phyloP scores from a whole-genome alignment of 495 filamentous ascomycete genomes.

The Paragyromitra xinjiangensis region DNA sequence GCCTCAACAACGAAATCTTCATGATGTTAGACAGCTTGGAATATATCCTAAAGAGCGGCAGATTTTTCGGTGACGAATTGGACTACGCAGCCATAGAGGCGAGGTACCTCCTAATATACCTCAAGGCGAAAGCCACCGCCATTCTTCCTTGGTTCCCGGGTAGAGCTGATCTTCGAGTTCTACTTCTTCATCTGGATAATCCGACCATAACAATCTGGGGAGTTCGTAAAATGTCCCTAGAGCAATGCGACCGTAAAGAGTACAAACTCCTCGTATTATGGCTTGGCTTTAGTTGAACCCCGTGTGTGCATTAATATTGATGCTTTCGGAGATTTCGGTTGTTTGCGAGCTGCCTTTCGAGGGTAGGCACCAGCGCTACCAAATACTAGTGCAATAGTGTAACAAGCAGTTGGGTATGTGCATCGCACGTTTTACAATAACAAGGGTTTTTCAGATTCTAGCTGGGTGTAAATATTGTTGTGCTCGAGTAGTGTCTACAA shows the following conservation, averaged over 20 bases:
- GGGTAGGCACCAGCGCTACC: slow-evolving; percentile 3
- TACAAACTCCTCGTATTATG: neutral
- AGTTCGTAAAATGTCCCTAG: neutral
- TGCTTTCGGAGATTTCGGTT: neutral
- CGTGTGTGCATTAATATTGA: neutral
- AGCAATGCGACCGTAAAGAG: neutral
- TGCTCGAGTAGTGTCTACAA: no score
- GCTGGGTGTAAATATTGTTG: no score
- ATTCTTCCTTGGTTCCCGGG: neutral
- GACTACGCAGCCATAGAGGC: neutral
- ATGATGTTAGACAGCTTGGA: slow-evolving; percentile 11
- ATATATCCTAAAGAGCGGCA: neutral
- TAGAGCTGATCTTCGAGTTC: neutral
- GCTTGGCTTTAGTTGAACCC: neutral
- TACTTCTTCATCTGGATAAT: neutral
- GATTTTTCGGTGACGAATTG: neutral
- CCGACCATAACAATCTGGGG: neutral
- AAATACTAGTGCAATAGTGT: neutral
- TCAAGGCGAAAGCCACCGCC: no score
- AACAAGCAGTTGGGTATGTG: neutral
- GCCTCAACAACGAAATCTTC: slow-evolving; percentile 17
- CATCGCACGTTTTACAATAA: neutral
- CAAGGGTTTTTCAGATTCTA: no score
- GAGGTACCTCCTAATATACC: slow-evolving; percentile 13
- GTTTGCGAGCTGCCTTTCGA: slow-evolving; percentile 23